Evolutionary conservation across 2,329 filamentous ascomycete genomes (phyloP).

Genomic region (Aspergillus tanneri): DNA sequence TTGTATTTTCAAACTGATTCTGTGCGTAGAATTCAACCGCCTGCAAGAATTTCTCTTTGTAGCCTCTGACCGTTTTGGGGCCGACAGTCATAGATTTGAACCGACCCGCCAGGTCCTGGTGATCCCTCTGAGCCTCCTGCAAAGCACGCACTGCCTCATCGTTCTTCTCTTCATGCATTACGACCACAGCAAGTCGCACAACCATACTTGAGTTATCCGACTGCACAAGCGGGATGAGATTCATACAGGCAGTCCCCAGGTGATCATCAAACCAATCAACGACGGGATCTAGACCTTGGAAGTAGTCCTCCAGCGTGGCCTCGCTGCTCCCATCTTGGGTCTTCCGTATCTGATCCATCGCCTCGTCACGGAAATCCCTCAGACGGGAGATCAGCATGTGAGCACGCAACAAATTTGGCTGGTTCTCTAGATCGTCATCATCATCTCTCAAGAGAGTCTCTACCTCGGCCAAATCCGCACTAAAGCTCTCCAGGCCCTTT

Average conservation of each 20-base stretch:
- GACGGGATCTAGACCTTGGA: constrained; percentile 78
- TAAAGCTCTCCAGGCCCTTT: constrained; percentile 82
- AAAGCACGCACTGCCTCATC: constrained; percentile 87
- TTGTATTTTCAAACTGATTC: constrained; percentile 69
- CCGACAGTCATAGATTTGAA: constrained; percentile 96
- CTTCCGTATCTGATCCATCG: constrained; percentile 90
- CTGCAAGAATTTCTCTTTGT: constrained; percentile 92
- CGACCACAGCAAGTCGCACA: constrained; percentile 85
- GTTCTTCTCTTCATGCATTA: constrained; percentile 94
- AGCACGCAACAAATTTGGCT: constrained; percentile 84
- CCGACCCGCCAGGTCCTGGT: constrained; percentile 86
- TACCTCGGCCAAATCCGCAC: constrained; percentile 70
- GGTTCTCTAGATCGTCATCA: constrained; percentile 80
- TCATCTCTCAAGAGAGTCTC: constrained; percentile 79
- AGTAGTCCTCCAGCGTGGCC: constrained; percentile 84
- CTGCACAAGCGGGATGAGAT: constrained; percentile 82
- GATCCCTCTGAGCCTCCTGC: constrained; percentile 91
- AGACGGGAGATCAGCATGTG: constrained; percentile 92
- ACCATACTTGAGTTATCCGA: constrained; percentile 85
- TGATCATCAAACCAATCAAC: constrained; percentile 97
- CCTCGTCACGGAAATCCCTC: constrained; percentile 91
- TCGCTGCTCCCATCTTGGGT: constrained; percentile 72
- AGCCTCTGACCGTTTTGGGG: constrained; percentile 86
- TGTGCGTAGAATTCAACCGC: constrained; percentile 73
- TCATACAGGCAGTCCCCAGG: constrained; percentile 82